Evolutionary conservation across 371 early-diverging fungal genomes (phyloP), one percentile per base, ranked within the genome.

Genomic region (Mortierella sp.): DNA sequence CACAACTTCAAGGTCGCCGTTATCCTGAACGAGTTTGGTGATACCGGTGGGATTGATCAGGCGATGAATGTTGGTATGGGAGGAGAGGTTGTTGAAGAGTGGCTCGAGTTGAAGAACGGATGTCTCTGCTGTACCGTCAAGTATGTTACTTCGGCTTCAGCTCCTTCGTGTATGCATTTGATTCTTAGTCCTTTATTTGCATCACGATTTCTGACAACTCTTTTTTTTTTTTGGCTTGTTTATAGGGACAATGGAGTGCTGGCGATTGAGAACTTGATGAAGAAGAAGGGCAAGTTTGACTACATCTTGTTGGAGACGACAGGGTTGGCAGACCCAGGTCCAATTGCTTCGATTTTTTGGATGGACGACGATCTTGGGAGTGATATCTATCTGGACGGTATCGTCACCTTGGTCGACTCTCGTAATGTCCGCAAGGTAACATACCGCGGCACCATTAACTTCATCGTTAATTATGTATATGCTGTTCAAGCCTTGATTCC

Each of bases 71-170:
- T 97, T 35, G 92, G 89, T 10, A 92, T 95, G 79, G 95, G 95
- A 71, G 97, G 98, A 32, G 95, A 93, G 44, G 89, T 95, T 70
- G 95, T 96, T 38, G 98, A 98, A 79, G 99, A 99, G 81, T 99
- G 99, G 99, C 90, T 99, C 24, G 99, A 99, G 79, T 89, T 99
- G 74, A 92, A 94, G 72, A 99, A 99, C 88, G 99, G 99, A 0
- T 99, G 99, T 79, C 89, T 99, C 71, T 99, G 99, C 88, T 99
- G 99, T 88, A 95, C 98, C 8, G 94, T 97, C 83, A 99, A 99
- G 95, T 96, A 90, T 65, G 90, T 74, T 72, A 21, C 48, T 49
- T 32, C 35, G 8, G 24, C n/a, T 35, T 72, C n/a, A 2, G 16
- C 51, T 27, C 14, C 41, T 48, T 68, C 78, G 16, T 27, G 7